These are phyloP conservation scores for Nitzschia sp. DNA, from an alignment of 108 stramenopile species.

Conservation along the genomic window DNA sequence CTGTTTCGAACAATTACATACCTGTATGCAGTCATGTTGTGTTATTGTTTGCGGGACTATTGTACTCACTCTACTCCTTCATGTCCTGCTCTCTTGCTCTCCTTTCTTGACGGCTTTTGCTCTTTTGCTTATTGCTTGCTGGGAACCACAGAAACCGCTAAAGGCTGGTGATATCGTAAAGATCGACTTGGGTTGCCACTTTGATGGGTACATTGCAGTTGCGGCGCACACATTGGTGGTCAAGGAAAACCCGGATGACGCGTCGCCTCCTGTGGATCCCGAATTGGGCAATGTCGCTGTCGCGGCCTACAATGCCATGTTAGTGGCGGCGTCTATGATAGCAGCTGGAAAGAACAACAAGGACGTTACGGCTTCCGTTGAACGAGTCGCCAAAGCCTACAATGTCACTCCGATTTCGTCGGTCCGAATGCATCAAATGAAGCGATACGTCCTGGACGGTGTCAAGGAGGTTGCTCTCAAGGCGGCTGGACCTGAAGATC, in stretches of 20 bases:
- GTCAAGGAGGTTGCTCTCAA: constrained; percentile 92
- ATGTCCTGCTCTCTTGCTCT: no score
- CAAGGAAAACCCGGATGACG: constrained; percentile 47
- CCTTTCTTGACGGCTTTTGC: no score
- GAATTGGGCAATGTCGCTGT: constrained; percentile 82
- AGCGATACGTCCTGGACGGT: constrained; percentile 96
- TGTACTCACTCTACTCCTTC: no score
- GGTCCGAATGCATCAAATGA: constrained; percentile 99
- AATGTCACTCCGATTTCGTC: constrained; percentile 93
- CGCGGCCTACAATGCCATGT: constrained; percentile 97
- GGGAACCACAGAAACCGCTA: constrained; percentile 59
- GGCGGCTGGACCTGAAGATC: constrained; percentile 74
- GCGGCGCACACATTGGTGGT: constrained; percentile 97
- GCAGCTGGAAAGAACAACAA: constrained; percentile 89
- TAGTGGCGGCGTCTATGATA: constrained; percentile 90
- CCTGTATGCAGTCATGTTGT: no score
- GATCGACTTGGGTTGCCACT: constrained; percentile 98
- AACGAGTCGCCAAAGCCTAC: constrained; percentile 91
- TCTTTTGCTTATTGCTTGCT: no score
- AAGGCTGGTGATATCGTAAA: constrained; percentile 98
- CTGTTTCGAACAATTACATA: constrained; percentile 24
- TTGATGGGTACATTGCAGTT: constrained; percentile 98
- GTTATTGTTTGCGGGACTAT: no score
- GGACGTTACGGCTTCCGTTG: constrained; percentile 91
- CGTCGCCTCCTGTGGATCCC: constrained; percentile 47